Evolutionary conservation across 2,329 filamentous ascomycete species (phyloP).

Genomic region (Beauveria asiatica): DNA sequence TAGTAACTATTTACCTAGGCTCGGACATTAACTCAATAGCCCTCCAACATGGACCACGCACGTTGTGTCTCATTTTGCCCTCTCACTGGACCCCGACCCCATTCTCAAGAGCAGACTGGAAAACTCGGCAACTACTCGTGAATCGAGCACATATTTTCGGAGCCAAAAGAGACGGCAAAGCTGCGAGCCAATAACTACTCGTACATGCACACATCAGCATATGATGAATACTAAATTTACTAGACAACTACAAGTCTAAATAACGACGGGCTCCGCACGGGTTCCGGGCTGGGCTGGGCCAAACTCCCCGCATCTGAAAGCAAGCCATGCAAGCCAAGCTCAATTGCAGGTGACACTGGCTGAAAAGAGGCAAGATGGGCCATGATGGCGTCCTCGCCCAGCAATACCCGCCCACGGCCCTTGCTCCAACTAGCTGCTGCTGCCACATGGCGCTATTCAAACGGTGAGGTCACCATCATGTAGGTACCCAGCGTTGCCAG

Average conservation of each 20-base stretch:
- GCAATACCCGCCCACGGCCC: not conserved
- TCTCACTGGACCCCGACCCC: not conserved
- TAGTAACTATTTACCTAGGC: not conserved
- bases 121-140: not conserved
- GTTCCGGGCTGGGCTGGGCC: not conserved
- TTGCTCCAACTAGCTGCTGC: not conserved
- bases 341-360: conserved; percentile 8
- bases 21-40: no score
- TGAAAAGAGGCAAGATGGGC: conserved; percentile 8
- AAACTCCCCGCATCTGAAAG: conserved; percentile 4
- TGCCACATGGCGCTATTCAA: not conserved
- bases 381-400: not conserved
- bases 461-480: conserved; percentile 1
- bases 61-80: not conserved
- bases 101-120: not conserved
- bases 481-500: not conserved
- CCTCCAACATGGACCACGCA: not conserved
- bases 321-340: conserved; percentile 2
- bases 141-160: not conserved
- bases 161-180: no score
- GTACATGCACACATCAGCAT: no score
- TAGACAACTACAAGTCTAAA: not conserved
- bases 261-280: not conserved
- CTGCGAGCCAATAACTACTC: no score
- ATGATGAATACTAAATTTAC: not conserved